Base-by-base conservation (phyloP, 1,139 yeast genomes). In the Barnettozyma hawaiiensis region DNA sequence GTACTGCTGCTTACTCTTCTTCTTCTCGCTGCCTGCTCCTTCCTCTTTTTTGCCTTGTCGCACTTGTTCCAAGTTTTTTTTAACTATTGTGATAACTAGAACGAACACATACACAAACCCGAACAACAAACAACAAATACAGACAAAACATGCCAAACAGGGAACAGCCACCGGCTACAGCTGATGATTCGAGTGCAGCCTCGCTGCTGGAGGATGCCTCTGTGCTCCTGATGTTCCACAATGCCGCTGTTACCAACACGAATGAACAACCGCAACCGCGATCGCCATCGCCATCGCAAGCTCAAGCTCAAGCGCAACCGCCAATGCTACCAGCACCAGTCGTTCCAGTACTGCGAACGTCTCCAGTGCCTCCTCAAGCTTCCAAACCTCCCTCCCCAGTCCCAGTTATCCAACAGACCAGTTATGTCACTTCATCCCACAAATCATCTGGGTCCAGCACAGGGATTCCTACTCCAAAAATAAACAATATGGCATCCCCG, bases 211-310 rank as follows among this genome's bases (percentile, higher is more conserved):
- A 75, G 52, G 84, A 78, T 63, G 85, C 85, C 3, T 76, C 83
- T n/a, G 75, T 84, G 18, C 63, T 79, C 42, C 64, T 78, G 47
- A 74, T 77, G 82, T 77, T 79, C 60, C 81, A 83, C 22, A 76
- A 71, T 50, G 73, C 72, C 26, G 79, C 78, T 12, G 75, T 78
- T 58, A 48, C 58, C 2, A 42, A 41, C 42, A 19, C 26, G 19
- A 26, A 44, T 39, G 23, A 43, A 40, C 35, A 19, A 18, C 31
- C 33, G 22, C 18, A 18, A 15, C 18, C 19, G 14, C 15, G n/a
- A n/a, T n/a, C n/a, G n/a, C n/a, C n/a, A n/a, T n/a, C n/a, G n/a
- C n/a, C n/a, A n/a, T n/a, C n/a, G n/a, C n/a, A n/a, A n/a, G n/a
- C 34, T 22, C 16, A 27, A 7, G 26, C 26, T 32, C 12, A 19